Conservation (phyloP, 139 green algal genomes). For the Closterium sp. region DNA sequence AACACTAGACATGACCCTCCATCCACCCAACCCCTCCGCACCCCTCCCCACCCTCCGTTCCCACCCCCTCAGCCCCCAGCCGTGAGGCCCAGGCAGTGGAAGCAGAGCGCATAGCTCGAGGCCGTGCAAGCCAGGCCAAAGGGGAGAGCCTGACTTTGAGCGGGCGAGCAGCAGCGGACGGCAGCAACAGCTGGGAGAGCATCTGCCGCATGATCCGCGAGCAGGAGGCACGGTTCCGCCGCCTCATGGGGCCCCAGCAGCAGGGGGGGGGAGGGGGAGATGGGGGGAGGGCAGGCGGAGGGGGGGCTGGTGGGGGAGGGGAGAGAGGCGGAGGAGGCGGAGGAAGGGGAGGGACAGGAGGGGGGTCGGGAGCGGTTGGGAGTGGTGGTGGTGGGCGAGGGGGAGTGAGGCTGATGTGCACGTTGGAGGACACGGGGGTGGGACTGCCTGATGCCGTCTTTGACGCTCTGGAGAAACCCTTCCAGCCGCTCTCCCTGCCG, state of each 20-base stretch:
- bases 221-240: neutral
- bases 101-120: neutral
- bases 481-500: neutral
- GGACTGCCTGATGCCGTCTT: slow-evolving; percentile 6
- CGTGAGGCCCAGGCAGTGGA: neutral
- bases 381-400: neutral
- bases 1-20: too few relatives aligned
- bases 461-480: neutral
- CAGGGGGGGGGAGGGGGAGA: too few relatives aligned
- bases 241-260: neutral
- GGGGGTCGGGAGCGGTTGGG: too few relatives aligned
- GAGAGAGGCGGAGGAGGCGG: too few relatives aligned
- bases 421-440: slow-evolving; percentile 24
- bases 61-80: neutral
- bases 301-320: too few relatives aligned
- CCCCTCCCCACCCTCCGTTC: too few relatives aligned
- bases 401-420: slow-evolving; percentile 6
- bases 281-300: neutral
- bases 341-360: neutral
- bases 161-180: slow-evolving; percentile 5
- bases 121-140: neutral
- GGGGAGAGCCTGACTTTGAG: slow-evolving; percentile 7
- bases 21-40: too few relatives aligned
- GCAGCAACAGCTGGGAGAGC: slow-evolving; percentile 18
- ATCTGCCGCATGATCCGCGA: slow-evolving; percentile 24